Evolutionary conservation across 768 basidiomycete genomes (phyloP).

Genomic region (Boletus rex-veris): DNA sequence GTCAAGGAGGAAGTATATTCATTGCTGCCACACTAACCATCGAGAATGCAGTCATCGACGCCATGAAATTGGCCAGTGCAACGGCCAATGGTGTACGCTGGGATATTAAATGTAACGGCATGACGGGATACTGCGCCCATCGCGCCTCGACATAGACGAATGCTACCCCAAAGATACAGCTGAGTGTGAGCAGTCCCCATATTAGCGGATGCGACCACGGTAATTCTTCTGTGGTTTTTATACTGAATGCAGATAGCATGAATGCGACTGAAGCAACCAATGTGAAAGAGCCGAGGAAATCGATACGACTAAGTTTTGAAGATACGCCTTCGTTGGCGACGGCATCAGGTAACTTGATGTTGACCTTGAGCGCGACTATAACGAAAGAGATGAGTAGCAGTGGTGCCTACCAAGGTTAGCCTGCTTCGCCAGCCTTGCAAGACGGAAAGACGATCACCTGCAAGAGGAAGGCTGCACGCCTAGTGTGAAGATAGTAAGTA

Average conservation of each 20-base stretch:
- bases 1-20: neutral
- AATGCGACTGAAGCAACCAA: slow-evolving; percentile 69
- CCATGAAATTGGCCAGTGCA: slow-evolving; percentile 74
- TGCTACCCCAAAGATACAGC: slow-evolving; percentile 47
- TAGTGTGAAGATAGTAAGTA: slow-evolving; percentile 31
- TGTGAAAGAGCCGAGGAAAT: slow-evolving; percentile 79
- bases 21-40: slow-evolving; percentile 45
- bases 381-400: slow-evolving; percentile 66
- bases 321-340: slow-evolving; percentile 54
- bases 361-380: slow-evolving; percentile 72
- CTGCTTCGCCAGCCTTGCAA: neutral
- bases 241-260: slow-evolving; percentile 70
- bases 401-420: slow-evolving; percentile 55
- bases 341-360: slow-evolving; percentile 69
- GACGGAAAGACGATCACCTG: slow-evolving; percentile 50
- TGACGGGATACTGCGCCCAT: slow-evolving; percentile 80
- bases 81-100: slow-evolving; percentile 80
- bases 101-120: slow-evolving; percentile 79
- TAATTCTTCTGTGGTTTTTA: slow-evolving; percentile 76
- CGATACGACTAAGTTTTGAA: slow-evolving; percentile 75
- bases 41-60: slow-evolving; percentile 75
- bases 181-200: slow-evolving; percentile 57
- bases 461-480: slow-evolving; percentile 83
- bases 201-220: slow-evolving; percentile 75
- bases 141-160: slow-evolving; percentile 81